Evolutionary conservation across 1,139 yeast species (phyloP).

Genomic region (Suhomyces yuchorum): DNA sequence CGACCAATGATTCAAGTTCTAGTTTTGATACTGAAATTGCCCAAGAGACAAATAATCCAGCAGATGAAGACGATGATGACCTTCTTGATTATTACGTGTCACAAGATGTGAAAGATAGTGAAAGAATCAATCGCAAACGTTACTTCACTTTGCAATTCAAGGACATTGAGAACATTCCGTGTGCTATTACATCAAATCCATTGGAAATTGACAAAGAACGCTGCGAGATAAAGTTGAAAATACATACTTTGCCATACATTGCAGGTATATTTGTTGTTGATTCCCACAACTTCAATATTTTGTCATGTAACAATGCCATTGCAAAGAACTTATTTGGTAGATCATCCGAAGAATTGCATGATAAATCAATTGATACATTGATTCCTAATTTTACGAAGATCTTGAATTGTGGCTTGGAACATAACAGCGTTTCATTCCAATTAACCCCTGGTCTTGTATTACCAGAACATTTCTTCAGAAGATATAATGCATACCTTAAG

Average conservation of each 20-base stretch:
- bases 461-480: slow-evolving; percentile 88
- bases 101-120: slow-evolving; percentile 41
- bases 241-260: slow-evolving; percentile 80
- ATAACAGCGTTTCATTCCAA: slow-evolving; percentile 38
- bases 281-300: slow-evolving; percentile 44
- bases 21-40: slow-evolving; percentile 3
- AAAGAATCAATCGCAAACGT: slow-evolving; percentile 55
- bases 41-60: slow-evolving; percentile 9
- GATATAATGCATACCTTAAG: slow-evolving; percentile 40
- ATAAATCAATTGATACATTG: slow-evolving; percentile 54
- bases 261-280: slow-evolving; percentile 84
- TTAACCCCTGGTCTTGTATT: slow-evolving; percentile 61
- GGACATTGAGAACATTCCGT: slow-evolving; percentile 53
- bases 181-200: slow-evolving; percentile 68
- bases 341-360: slow-evolving; percentile 48
- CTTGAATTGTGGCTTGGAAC: slow-evolving; percentile 49
- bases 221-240: slow-evolving; percentile 53
- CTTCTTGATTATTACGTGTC: slow-evolving; percentile 19
- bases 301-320: slow-evolving; percentile 77
- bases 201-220: slow-evolving; percentile 44
- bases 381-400: slow-evolving; percentile 68
- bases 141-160: slow-evolving; percentile 61
- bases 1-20: neutral
- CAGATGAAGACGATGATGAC: slow-evolving; percentile 15
- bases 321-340: slow-evolving; percentile 79